A percentile compares a stretch with the other conserved stretches of the same genome.
These are phyloP conservation scores for Fusarium verrucosum DNA, from an alignment of 2,329 filamentous ascomycete genomes.

Conservation along the genomic window DNA sequence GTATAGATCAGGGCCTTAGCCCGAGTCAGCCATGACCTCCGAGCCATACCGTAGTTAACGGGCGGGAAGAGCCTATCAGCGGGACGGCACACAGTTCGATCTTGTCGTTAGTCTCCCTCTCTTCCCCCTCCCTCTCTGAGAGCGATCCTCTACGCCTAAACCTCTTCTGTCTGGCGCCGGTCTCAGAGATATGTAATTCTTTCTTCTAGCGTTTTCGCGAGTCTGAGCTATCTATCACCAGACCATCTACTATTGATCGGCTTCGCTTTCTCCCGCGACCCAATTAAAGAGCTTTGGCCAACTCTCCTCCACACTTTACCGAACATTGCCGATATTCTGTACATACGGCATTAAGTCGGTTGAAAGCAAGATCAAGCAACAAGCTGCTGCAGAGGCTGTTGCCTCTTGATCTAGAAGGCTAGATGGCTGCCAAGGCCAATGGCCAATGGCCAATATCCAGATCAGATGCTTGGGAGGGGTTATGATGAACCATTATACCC, in stretches of 20 bases:
- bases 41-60: constrained; percentile 21
- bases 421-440: not conserved
- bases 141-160: constrained; percentile 22
- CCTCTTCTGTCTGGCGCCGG: constrained; percentile 21
- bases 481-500: not conserved
- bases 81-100: constrained; percentile 35
- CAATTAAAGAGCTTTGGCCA: constrained; percentile 7
- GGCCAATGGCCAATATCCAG: not conserved
- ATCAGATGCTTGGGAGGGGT: not conserved
- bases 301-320: constrained; percentile 12
- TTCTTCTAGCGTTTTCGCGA: constrained; percentile 17
- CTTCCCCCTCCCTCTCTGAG: not conserved
- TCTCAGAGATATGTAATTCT: constrained; percentile 21
- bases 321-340: not conserved
- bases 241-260: constrained; percentile 2
- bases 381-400: not conserved
- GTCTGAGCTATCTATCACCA: constrained; percentile 7
- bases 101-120: constrained; percentile 14
- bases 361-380: not conserved
- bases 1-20: no score
- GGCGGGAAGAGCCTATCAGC: constrained; percentile 38
- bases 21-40: constrained; percentile 21
- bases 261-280: constrained; percentile 28
- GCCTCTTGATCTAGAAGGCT: constrained; percentile 4
- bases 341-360: not conserved